These are phyloP conservation scores for Sphagnurus paluster DNA, from an alignment of 1,284 basidiomycete genomes.

Conservation along the genomic window DNA sequence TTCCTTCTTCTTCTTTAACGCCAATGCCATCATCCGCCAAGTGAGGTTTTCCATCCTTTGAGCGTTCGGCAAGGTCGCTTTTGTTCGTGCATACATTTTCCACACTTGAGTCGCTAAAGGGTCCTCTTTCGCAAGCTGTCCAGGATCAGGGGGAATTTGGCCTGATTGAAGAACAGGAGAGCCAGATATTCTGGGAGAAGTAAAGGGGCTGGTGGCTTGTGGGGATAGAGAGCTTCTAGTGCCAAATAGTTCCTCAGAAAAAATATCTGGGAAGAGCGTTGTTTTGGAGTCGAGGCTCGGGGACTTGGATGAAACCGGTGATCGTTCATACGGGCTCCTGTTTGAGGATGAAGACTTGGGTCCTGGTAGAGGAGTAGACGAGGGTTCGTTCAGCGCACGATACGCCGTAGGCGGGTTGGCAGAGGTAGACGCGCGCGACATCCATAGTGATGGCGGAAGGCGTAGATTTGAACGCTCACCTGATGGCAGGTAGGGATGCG, in stretches of 20 bases:
- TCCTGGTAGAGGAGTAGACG: conserved; percentile 33
- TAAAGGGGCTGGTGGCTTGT: conserved; percentile 49
- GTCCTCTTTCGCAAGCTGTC: conserved; percentile 73
- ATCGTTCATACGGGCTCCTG: conserved; percentile 33
- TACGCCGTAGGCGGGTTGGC: conserved; percentile 29
- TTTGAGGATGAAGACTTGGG: conserved; percentile 30
- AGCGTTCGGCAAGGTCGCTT: conserved; percentile 85
- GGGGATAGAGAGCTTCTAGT: conserved; percentile 41
- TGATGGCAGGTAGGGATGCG: conserved; percentile 31
- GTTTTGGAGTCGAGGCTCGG: conserved; percentile 52
- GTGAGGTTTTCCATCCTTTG: conserved; percentile 97
- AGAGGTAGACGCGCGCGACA: conserved; percentile 64
- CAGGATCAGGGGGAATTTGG: conserved; percentile 53
- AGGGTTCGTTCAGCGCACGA: conserved; percentile 28
- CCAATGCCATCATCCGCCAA: conserved; percentile 98
- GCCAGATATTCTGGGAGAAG: conserved; percentile 63
- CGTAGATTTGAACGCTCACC: conserved; percentile 53
- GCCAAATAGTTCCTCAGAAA: conserved; percentile 66
- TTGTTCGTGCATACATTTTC: conserved; percentile 93
- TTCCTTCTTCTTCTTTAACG: conserved; percentile 83
- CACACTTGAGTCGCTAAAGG: conserved; percentile 95
- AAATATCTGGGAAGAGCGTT: conserved; percentile 67
- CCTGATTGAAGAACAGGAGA: conserved; percentile 61
- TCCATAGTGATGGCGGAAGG: conserved; percentile 77
- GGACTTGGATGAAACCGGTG: conserved; percentile 39